phyloP scores from a whole-genome alignment of 306 rosid species.

The Cucumis melo region DNA sequence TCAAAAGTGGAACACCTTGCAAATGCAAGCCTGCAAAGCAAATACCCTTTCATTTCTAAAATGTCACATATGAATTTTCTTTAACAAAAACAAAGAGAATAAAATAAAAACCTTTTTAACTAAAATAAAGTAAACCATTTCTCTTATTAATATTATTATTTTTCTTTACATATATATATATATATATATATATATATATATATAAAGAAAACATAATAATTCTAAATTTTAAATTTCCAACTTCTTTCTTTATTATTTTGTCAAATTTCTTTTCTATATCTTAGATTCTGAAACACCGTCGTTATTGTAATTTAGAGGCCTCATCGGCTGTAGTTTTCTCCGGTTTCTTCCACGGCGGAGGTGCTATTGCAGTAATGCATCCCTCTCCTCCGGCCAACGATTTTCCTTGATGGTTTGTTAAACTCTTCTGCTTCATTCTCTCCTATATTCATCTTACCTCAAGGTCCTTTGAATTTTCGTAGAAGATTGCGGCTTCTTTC shows the following conservation, averaged over 20 bases:
- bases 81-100: background rate
- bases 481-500: background rate
- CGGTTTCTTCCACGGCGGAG: background rate
- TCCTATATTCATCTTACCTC: background rate
- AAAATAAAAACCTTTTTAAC: too few relatives aligned
- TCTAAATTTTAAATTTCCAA: too few relatives aligned
- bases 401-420: slow-evolving; percentile 1
- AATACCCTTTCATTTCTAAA: too few relatives aligned
- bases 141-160: too few relatives aligned
- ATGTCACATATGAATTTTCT: background rate
- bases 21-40: background rate
- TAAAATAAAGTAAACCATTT: too few relatives aligned
- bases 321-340: background rate
- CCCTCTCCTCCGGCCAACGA: background rate
- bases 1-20: background rate
- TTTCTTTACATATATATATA: too few relatives aligned
- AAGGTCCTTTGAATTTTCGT: background rate
- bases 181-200: too few relatives aligned
- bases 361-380: background rate
- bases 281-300: background rate
- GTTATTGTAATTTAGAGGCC: background rate
- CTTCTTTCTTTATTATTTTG: too few relatives aligned
- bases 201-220: too few relatives aligned
- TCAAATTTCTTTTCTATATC: too few relatives aligned
- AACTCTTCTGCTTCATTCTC: background rate